Evolutionary conservation across 495 filamentous ascomycete genomes (phyloP), one percentile per base, ranked within the genome.

Genomic region (Penicillium chermesinum): DNA sequence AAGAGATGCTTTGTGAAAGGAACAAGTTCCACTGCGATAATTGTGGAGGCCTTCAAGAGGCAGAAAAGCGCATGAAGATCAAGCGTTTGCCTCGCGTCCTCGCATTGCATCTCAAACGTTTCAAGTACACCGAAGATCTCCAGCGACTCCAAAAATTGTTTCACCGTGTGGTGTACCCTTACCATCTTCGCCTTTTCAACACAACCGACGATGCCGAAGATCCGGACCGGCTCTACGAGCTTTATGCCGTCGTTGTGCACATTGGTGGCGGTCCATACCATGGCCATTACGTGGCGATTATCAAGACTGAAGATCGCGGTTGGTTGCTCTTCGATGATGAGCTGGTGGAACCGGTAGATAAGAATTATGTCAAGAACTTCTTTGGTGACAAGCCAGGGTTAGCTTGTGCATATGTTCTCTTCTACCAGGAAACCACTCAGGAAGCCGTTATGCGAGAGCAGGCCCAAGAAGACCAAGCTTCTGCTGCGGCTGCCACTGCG

Each of bases 21-120:
- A 98, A 98, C 71, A 95, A 98, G 56, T 98, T 98, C 54, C 93
- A 97, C 61, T 98, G 93, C 65, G 93, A 98, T 61, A 89, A 89
- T 52, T 98, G 93, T 53, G 93, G 94, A 39, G 94, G 94, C 3
- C 72, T 98, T 16, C 94, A 98, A 69, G 93, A 98, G 69, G 93
- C 93, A 0, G 93, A 97, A 62, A 98, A 98, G 73, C 80, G 93
- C 12, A 98, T 98, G 93, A 98, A 98, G 74, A 89, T 98, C 52
- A 98, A 98, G 68, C 82, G 89, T 46, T 71, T 96, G 51, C 93
- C 93, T 1, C 89, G 86, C 55, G 90, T 98, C 33, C 66, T 98
- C 46, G 89, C 93, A 7, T 69, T 98, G 42, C 94, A 98, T 57
- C 69, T 98, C 46, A 98, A 98, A 61, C 77, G 93, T 43, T 98